Evolutionary conservation across 2,329 filamentous ascomycete genomes (phyloP), one percentile per base, ranked within the genome.

Genomic region (Dothideomycetes sp.): DNA sequence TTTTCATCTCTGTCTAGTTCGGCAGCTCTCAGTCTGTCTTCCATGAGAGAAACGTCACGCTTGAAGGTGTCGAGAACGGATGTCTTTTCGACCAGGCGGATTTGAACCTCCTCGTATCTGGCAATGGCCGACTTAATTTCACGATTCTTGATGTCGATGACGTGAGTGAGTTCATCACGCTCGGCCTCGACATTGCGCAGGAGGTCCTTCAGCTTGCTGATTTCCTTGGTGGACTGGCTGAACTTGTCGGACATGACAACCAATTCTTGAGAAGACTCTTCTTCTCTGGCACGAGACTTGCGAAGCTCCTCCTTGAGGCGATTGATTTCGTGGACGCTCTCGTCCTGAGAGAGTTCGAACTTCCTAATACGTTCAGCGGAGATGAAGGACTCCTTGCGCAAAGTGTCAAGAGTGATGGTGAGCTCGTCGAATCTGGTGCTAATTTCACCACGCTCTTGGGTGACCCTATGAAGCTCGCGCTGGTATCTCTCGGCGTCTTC

Each of bases 231-330:
- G 25, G 51, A 22, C 18, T 49, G 46, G 33, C 51, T 48, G 35
- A 50, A 51, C 28, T 49, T 52, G 16, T 56, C 53, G 20, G 45
- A 53, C 17, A 49, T 25, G 16, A 49, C 46, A 7, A 46, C 33
- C 9, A 55, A 44, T 41, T 57, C 55, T 11, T 45, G 38, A 9
- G 45, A 45, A 20, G 46, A 43, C 28, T 57, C 54, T 4, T 51
- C 53, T 17, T 45, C 45, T 31, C 47, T 44, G 31, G 42, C 38
- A 23, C 46, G 50, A 33, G 46, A 33, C 36, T 52, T 52, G 30
- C 51, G 49, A n/a, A 54, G 42, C 36, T 58, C 52, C 22, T 55
- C 53, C 17, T 53, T 47, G 16, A 57, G 43, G 16, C 51, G 49
- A 20, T 52, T 52, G 34, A 53, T 54, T 46, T 55, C 54, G 16